Evolutionary conservation across 2,329 filamentous ascomycete genomes (phyloP), one percentile per base, ranked within the genome.

Genomic region (Sporothrix brunneoviolacea): DNA sequence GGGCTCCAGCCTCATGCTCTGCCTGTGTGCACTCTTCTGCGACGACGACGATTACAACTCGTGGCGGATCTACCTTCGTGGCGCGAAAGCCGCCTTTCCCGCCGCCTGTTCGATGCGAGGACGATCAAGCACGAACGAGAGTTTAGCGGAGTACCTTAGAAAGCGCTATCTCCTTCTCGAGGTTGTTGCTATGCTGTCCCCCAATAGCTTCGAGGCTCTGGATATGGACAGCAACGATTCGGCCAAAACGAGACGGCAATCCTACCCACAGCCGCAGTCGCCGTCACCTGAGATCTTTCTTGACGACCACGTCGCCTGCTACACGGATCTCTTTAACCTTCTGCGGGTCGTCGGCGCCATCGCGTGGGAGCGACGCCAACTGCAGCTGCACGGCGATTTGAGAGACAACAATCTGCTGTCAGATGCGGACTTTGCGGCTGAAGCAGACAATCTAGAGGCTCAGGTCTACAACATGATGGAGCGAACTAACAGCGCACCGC

Each of bases 251-350:
- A 7, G 30, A 12, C 9, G 4, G 30, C 30, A 12, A 4, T 15
- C 30, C 7, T 4, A 7, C 4, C 30, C 4, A 15, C 30, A 7
- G 15, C 9, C 30, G 30, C 9, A 33, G 9, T 5, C 35, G 18
- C n/a, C 35, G 9, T 15, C 18, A 13, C 24, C 27, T 10, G 21
- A 30, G 8, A 22, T 38, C 18, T 24, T 48, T 10, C 35, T 48
- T 18, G 36, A 48, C 28, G 45, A 48, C 36, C 45, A 48, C 28
- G 36, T 48, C 15, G 27, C 45, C 27, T 48, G 45, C 45, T 48
- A 48, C 18, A 33, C 45, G 13, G 45, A 48, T 27, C 18, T 48
- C 12, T 48, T 48, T 15, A 24, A 24, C 12, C 45, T 48, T 10
- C 45, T 48, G 10, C 45, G 45, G 10, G 24, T 48, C 36, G 40